Percentiles rank a stretch among this genome's conserved stretches.
phyloP scores from a whole-genome alignment of 495 filamentous ascomycete species.

The Penicillium diatomitis region DNA sequence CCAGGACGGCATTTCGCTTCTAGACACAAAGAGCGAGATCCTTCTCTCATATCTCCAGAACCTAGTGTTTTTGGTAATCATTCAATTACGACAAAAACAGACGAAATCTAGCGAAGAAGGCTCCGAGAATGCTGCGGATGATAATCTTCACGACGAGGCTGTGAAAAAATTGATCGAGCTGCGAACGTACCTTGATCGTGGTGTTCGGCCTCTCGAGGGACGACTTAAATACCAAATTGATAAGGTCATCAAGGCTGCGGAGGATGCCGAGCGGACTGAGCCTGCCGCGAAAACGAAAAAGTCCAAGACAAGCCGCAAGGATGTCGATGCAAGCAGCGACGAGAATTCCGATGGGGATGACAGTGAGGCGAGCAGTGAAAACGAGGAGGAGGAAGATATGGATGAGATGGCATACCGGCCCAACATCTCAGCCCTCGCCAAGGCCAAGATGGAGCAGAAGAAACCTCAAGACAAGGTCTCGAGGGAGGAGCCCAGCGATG shows the following conservation, averaged over 20 bases:
- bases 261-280: conserved; percentile 52
- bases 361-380: conserved; percentile 29
- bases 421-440: conserved; percentile 51
- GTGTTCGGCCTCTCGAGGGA: conserved; percentile 78
- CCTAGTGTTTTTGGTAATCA: conserved; percentile 76
- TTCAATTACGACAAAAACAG: conserved; percentile 59
- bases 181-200: conserved; percentile 80
- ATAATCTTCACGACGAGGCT: conserved; percentile 45
- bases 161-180: conserved; percentile 79
- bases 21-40: conserved; percentile 91
- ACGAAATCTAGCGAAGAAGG: conserved; percentile 18
- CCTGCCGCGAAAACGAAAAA: conserved; percentile 15
- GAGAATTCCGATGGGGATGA: conserved; percentile 22
- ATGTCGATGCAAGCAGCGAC: conserved; percentile 12
- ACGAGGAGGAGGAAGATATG: conserved; percentile 32
- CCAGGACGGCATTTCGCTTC: conserved; percentile 81
- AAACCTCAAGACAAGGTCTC: conserved; percentile 14
- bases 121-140: conserved; percentile 15
- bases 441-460: conserved; percentile 22
- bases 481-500: conserved; percentile 30
- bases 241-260: conserved; percentile 78
- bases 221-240: conserved; percentile 82
- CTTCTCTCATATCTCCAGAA: conserved; percentile 94
- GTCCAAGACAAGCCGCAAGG: conserved; percentile 19
- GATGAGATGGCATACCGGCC: conserved; percentile 62